Percentiles rank a stretch among this genome's conserved stretches.
Conservation (phyloP, 345 rosid genomes). For the Salix exigua region DNA sequence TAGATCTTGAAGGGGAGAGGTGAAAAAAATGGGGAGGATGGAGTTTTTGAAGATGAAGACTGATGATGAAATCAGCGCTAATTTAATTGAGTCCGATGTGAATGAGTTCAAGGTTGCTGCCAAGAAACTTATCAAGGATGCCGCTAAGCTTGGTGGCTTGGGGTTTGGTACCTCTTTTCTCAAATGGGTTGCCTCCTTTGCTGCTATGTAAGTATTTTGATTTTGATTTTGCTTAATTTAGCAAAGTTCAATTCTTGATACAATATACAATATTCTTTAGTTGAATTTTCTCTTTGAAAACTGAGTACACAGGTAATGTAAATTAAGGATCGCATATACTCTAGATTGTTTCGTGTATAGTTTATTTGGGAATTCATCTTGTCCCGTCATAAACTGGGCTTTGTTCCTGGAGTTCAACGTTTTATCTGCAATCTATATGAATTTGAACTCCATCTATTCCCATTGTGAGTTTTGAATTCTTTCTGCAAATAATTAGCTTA, state of each 20-base stretch:
- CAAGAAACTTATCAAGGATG: conserved; percentile 49
- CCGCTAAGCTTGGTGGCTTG: conserved; percentile 57
- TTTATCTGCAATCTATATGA: too few species aligned
- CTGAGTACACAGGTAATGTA: too few species aligned
- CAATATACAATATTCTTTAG: not conserved
- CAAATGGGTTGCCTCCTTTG: conserved; percentile 79
- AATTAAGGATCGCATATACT: too few species aligned
- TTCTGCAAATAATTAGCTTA: not conserved
- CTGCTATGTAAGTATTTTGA: conserved; percentile 60
- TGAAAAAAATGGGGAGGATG: conserved; percentile 52
- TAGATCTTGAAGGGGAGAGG: not conserved
- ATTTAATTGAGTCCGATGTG: conserved; percentile 57
- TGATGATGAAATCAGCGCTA: conserved; percentile 34
- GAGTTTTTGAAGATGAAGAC: conserved; percentile 68
- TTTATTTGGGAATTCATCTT: too few species aligned
- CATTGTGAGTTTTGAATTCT: too few species aligned
- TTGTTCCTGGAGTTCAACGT: too few species aligned
- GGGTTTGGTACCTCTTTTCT: conserved; percentile 77
- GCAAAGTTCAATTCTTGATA: not conserved
- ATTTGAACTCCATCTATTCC: too few species aligned
- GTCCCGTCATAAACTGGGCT: too few species aligned
- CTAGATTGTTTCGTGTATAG: too few species aligned
- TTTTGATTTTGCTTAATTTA: not conserved
- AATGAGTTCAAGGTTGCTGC: conserved; percentile 54
- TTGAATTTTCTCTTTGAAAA: not conserved